Conservation (phyloP, 306 rosid species). For the Cicer judaicum region DNA sequence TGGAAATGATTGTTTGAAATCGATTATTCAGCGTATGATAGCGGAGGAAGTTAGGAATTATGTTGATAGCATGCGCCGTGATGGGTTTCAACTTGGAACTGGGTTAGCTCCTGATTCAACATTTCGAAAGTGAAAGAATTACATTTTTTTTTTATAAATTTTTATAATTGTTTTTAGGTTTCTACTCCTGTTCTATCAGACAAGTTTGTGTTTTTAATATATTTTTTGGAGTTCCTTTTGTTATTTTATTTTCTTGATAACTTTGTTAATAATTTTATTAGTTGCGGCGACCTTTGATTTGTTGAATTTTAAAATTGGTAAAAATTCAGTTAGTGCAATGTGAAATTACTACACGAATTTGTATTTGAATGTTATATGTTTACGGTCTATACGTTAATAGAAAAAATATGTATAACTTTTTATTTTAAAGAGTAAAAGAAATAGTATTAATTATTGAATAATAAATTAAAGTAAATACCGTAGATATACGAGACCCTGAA, state of each 20-base stretch:
- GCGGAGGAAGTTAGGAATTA: conserved; percentile 75
- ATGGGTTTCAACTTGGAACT: background rate
- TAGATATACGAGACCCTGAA: no score
- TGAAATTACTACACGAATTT: no score
- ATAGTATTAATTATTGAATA: no score
- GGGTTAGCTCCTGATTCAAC: conserved; percentile 25
- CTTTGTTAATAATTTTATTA: background rate
- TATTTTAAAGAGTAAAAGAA: no score
- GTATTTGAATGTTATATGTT: no score
- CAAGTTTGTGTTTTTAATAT: background rate
- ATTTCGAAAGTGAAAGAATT: conserved; percentile 18
- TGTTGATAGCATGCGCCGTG: conserved; percentile 53
- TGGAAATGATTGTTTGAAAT: conserved; percentile 44
- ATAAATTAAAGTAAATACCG: no score
- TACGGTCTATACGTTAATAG: no score
- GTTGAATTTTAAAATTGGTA: background rate
- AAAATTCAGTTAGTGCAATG: no score
- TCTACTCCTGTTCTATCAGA: background rate
- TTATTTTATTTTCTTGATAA: background rate
- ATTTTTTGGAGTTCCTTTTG: background rate
- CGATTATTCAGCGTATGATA: conserved; percentile 65
- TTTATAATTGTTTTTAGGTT: background rate
- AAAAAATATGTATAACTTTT: no score
- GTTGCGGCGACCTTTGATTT: background rate
- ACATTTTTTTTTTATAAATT: background rate